Evolutionary conservation across 2,329 filamentous ascomycete species (phyloP).

Genomic region (Ilyonectria robusta): DNA sequence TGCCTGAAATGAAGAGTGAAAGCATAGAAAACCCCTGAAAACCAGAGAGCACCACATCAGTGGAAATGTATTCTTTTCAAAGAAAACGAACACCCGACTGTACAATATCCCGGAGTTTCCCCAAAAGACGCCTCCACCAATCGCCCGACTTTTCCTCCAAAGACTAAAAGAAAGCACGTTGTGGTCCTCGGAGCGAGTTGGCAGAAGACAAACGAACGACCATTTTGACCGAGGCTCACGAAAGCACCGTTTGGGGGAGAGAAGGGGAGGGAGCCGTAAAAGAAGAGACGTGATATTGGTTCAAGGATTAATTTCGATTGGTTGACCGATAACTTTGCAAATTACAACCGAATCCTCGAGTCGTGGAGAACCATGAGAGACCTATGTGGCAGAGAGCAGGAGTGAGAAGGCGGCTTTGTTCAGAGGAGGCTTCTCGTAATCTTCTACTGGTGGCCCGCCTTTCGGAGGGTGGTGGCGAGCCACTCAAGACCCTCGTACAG

Average conservation of each 20-base stretch:
- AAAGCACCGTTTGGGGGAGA: conserved; percentile 47
- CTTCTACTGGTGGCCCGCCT: conserved; percentile 76
- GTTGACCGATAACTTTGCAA: conserved; percentile 68
- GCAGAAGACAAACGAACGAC: conserved; percentile 38
- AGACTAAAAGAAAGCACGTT: conserved; percentile 48
- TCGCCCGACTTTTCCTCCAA: conserved; percentile 50
- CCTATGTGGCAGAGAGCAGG: conserved; percentile 58
- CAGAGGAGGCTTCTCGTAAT: conserved; percentile 51
- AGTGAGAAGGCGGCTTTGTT: conserved; percentile 52
- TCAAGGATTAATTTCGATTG: conserved; percentile 68
- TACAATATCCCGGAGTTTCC: conserved; percentile 49
- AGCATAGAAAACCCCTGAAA: conserved; percentile 18
- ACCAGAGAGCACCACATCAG: conserved; percentile 36
- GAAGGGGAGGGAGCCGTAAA: conserved; percentile 45
- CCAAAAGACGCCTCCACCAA: conserved; percentile 51
- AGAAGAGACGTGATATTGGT: conserved; percentile 50
- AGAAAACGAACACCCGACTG: conserved; percentile 47
- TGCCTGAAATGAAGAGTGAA: conserved; percentile 17
- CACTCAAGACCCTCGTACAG: conserved; percentile 99
- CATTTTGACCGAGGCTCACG: conserved; percentile 49
- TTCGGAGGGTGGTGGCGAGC: conserved; percentile 87
- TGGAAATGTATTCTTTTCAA: conserved; percentile 49
- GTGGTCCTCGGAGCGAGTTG: conserved; percentile 45
- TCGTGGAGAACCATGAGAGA: conserved; percentile 58
- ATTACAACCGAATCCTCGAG: conserved; percentile 71